Evolutionary conservation across 805 yeast species (phyloP).

Genomic region (Nakazawaea populi): DNA sequence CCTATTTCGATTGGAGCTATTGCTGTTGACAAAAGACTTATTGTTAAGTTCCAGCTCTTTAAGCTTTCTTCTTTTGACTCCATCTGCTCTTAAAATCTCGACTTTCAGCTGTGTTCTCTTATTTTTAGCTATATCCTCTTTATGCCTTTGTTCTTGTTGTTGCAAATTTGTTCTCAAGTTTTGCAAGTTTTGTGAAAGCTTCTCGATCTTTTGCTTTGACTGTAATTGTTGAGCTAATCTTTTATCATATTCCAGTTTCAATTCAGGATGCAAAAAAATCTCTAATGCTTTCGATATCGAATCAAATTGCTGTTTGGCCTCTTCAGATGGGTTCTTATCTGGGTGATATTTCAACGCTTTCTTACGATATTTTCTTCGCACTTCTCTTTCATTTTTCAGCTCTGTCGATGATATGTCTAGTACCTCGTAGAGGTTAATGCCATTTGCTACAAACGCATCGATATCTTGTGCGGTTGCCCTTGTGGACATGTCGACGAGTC

Average conservation of each 20-base stretch:
- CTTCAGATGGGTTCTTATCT: constrained; percentile 24
- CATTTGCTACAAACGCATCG: constrained; percentile 3
- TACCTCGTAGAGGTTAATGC: constrained; percentile 10
- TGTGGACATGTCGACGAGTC: neutral
- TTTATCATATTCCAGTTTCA: constrained; percentile 18
- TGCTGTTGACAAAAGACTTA: neutral
- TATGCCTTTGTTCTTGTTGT: constrained; percentile 23
- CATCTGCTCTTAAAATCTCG: constrained; percentile 15
- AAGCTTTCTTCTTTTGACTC: constrained; percentile 11
- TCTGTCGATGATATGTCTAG: constrained; percentile 8
- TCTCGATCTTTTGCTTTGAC: constrained; percentile 3
- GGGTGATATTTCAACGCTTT: constrained; percentile 27
- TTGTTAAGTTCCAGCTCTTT: neutral
- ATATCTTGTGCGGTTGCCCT: constrained; percentile 1
- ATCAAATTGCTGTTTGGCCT: constrained; percentile 23
- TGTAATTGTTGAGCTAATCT: constrained; percentile 9
- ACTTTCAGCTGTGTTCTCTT: constrained; percentile 13
- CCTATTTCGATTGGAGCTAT: neutral
- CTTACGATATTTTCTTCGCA: constrained; percentile 24
- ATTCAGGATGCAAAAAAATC: constrained; percentile 15
- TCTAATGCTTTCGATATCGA: constrained; percentile 22
- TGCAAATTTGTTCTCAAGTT: constrained; percentile 22
- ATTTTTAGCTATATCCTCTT: constrained; percentile 9
- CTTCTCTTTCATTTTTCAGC: constrained; percentile 5
- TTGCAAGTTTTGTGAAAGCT: constrained; percentile 11